Conservation (phyloP, 352 stramenopile genomes). For the Phytophthora multivora region DNA sequence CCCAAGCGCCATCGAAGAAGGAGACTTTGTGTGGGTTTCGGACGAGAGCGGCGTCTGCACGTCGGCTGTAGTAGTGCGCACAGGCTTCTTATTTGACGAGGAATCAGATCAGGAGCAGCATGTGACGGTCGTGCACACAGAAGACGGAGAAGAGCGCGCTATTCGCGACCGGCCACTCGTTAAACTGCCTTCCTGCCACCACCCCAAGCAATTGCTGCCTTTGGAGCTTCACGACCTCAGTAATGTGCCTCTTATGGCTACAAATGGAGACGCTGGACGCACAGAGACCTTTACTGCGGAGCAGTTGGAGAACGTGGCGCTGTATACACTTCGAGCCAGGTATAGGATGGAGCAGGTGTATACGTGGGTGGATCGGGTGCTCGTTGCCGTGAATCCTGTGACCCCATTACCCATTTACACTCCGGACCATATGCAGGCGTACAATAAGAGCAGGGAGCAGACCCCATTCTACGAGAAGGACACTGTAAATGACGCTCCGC, state of each 20-base stretch:
- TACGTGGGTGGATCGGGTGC: conserved; percentile 80
- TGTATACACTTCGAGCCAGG: conserved; percentile 75
- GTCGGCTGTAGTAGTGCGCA: conserved; percentile 64
- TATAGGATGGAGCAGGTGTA: conserved; percentile 87
- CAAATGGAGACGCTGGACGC: conserved; percentile 60
- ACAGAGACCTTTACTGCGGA: conserved; percentile 64
- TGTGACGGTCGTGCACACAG: conserved; percentile 79
- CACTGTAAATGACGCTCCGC: conserved; percentile 62
- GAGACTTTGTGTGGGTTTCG: conserved; percentile 71
- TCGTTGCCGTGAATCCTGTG: conserved; percentile 77
- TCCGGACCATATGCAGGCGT: conserved; percentile 82
- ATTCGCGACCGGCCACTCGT: conserved; percentile 62
- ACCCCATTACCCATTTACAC: conserved; percentile 79
- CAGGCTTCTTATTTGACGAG: conserved; percentile 65
- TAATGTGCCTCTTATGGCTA: conserved; percentile 67
- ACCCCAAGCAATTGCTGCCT: conserved; percentile 66
- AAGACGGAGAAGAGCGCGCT: conserved; percentile 81
- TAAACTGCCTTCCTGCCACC: conserved; percentile 60
- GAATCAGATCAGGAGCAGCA: conserved; percentile 66
- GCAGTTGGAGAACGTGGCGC: conserved; percentile 74
- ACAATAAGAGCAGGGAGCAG: conserved; percentile 70
- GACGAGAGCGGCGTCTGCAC: conserved; percentile 58
- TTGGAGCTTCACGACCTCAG: conserved; percentile 70
- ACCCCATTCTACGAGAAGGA: conserved; percentile 59
- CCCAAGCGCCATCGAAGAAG: conserved; percentile 49